Conservation (phyloP, 129 eudicot genomes). For the Silybum marianum region DNA sequence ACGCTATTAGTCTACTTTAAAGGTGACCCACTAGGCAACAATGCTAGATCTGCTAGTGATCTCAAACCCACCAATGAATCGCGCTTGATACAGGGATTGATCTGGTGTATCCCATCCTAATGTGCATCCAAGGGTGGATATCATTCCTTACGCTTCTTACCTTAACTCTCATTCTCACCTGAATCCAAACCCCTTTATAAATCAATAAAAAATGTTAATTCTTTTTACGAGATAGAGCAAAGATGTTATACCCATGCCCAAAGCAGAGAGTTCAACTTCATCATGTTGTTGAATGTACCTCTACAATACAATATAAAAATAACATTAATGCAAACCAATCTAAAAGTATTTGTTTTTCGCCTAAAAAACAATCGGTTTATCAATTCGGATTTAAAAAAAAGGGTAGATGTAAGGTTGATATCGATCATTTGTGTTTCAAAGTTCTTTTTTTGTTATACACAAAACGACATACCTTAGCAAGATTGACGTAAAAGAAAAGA, state of each 20-base stretch:
- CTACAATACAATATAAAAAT: conserved; percentile 36
- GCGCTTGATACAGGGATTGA: too few relatives aligned
- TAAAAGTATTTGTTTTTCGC: background rate
- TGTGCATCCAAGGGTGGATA: too few relatives aligned
- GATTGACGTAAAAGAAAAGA: conserved; percentile 93
- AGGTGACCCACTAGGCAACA: too few relatives aligned
- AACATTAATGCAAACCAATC: background rate
- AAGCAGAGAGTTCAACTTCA: conserved; percentile 89
- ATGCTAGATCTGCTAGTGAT: too few relatives aligned
- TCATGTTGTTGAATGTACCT: conserved; percentile 87
- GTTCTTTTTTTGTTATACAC: too few relatives aligned
- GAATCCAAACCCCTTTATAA: too few relatives aligned
- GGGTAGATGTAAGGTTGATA: background rate
- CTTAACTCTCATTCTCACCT: too few relatives aligned
- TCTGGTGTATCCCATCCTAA: too few relatives aligned
- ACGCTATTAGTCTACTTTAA: too few relatives aligned
- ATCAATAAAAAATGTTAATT: background rate
- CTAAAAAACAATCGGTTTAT: background rate
- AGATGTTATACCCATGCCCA: conserved; percentile 81
- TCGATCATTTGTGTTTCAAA: background rate
- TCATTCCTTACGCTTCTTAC: too few relatives aligned
- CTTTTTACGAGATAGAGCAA: background rate
- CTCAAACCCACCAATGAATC: too few relatives aligned
- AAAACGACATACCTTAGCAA: conserved; percentile 63
- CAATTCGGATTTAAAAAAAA: background rate